A percentile compares a stretch with the other conserved stretches of the same genome.
Conservation (phyloP, 148 eudicot species). For the Cornus florida region DNA sequence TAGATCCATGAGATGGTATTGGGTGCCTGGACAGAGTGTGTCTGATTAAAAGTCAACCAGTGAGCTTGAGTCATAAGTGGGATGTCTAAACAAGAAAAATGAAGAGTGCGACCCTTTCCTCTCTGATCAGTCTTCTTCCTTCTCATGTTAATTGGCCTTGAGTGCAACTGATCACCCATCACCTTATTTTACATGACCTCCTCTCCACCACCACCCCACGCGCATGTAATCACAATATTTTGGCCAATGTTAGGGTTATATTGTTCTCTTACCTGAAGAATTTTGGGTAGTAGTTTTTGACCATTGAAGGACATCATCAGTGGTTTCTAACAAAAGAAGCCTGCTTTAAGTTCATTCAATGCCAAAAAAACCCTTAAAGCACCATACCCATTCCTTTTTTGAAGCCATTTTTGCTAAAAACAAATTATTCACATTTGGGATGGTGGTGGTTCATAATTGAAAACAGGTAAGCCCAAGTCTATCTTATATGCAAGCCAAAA, state of each 20-base stretch:
- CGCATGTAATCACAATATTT: neutral
- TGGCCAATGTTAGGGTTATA: neutral
- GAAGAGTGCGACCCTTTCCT: too few relatives aligned
- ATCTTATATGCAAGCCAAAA: neutral
- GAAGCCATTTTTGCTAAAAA: neutral
- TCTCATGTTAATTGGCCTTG: too few relatives aligned
- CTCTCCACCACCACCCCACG: too few relatives aligned
- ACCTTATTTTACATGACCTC: too few relatives aligned
- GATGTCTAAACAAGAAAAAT: too few relatives aligned
- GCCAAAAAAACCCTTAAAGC: neutral
- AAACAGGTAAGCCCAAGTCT: neutral
- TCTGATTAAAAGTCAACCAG: too few relatives aligned
- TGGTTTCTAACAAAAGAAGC: neutral
- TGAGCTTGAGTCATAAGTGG: too few relatives aligned
- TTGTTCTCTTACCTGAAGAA: neutral
- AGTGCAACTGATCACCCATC: too few relatives aligned
- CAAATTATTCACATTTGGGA: constrained; percentile 1
- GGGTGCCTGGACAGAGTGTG: neutral
- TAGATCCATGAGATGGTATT: neutral
- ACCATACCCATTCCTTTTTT: neutral
- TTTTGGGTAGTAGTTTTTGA: neutral
- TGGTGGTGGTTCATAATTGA: neutral
- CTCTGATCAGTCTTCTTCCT: too few relatives aligned
- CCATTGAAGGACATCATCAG: neutral
- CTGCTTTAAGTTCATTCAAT: neutral